Evolutionary conservation across 202 grass and related monocot species (phyloP), one percentile per base, ranked within the genome.

Genomic region (Thinopyrum obtusiflorum): DNA sequence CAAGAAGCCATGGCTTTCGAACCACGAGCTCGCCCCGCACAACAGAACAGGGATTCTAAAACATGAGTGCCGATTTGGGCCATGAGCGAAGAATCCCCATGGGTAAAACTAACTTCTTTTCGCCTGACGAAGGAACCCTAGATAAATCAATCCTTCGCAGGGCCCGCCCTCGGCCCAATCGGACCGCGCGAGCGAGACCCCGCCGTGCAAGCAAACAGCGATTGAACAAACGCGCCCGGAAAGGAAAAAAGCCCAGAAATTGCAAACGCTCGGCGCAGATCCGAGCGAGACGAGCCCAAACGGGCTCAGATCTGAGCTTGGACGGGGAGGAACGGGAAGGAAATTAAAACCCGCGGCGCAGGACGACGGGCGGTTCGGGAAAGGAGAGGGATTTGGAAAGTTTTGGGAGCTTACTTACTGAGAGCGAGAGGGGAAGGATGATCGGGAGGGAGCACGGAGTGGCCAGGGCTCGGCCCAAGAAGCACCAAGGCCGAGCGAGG

Each of bases 381-480:
- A 77, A 2, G 61, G 35, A 76, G 55, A 14, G 55, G 32, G 78
- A 73, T 63, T 61, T 63, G 28, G 61, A 82, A 67, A 57, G 53
- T 42, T 17, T 60, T 15, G 21, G 23, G 72, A 69, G 61, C 79
- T 87, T 17, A 74, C 70, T 74, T 73, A 88, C 80, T 6, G 47
- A 28, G 6, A 33, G 66, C 28, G 40, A 27, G 2, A 25, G 1
- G 11, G 18, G 61, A 8, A 10, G 78, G 64, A 49, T 25, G 79
- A 23, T 20, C n/a, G 18, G 14, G 68, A 36, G 53, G 49, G 31
- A 23, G 17, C 13, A 35, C 37, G 62, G 7, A 21, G 24, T 7
- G 35, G 7, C 44, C 18, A 63, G 79, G 73, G 73, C 86, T 88
- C 80, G 86, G 86, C 86, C 86, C 86, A 88, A 88, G 86, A 88